phyloP scores from a whole-genome alignment of 805 yeast genomes.

The Metschnikowia aberdeeniae region DNA sequence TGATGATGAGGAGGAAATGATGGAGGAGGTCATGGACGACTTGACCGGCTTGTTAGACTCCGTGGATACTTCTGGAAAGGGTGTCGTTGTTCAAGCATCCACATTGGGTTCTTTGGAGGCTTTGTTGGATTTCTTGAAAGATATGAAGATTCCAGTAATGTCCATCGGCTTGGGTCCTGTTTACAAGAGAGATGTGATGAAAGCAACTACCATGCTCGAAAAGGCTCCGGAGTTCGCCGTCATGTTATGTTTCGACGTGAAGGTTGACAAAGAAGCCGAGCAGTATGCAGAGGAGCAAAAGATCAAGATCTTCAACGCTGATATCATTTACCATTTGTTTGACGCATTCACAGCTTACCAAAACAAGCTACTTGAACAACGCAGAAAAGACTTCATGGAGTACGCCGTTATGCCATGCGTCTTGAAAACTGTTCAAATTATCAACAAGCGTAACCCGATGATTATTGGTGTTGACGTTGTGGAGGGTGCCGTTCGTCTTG shows the following conservation, averaged over 20 bases:
- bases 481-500: conserved; percentile 84
- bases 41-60: conserved; percentile 90
- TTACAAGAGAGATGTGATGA: conserved; percentile 96
- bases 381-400: conserved; percentile 83
- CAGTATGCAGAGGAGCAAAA: conserved; percentile 95
- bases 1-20: conserved; percentile 94
- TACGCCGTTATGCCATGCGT: conserved; percentile 95
- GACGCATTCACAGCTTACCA: conserved; percentile 94
- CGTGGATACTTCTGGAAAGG: conserved; percentile 91
- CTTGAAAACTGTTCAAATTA: conserved; percentile 88
- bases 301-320: conserved; percentile 90
- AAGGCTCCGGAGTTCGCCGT: conserved; percentile 93
- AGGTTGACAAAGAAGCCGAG: conserved; percentile 96
- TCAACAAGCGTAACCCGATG: conserved; percentile 98
- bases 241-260: conserved; percentile 98
- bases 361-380: conserved; percentile 77
- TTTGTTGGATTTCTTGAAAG: conserved; percentile 90
- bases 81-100: conserved; percentile 98
- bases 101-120: conserved; percentile 98
- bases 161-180: conserved; percentile 98
- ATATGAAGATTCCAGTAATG: conserved; percentile 99
- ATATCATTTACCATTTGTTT: conserved; percentile 92
- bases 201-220: conserved; percentile 94
- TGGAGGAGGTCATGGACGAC: conserved; percentile 99
- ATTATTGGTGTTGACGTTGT: conserved; percentile 96